These are phyloP conservation scores for Guadua angustifolia DNA, from an alignment of 176 grass and related monocot species.

Conservation along the genomic window DNA sequence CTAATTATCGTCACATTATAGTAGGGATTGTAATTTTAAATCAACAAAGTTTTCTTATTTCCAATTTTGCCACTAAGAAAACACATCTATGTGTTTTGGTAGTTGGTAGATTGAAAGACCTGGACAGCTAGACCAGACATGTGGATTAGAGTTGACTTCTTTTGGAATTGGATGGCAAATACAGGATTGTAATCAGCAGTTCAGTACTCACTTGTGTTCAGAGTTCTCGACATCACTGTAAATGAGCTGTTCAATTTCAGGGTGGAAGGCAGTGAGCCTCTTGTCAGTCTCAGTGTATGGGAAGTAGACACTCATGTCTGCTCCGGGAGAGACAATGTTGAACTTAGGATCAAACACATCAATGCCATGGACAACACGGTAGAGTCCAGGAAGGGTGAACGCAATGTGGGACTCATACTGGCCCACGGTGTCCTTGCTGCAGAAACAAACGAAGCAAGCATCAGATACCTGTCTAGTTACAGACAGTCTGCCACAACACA, in stretches of 20 bases:
- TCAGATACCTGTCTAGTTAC: conserved; percentile 33
- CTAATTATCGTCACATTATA: not conserved
- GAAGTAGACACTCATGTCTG: conserved; percentile 91
- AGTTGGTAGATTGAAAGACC: not conserved
- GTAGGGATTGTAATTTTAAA: not conserved
- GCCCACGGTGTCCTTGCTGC: conserved; percentile 90
- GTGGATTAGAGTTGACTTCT: not conserved
- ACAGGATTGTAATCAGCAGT: not conserved
- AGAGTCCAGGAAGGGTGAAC: conserved; percentile 91
- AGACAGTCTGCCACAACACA: not conserved
- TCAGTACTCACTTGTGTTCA: conserved; percentile 79
- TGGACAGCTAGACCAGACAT: not conserved
- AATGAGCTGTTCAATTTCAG: conserved; percentile 93
- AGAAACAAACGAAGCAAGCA: conserved; percentile 36
- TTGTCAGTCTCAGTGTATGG: conserved; percentile 80
- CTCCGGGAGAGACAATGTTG: conserved; percentile 98
- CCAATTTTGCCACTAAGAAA: not conserved
- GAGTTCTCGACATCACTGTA: conserved; percentile 77
- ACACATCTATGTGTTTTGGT: not conserved
- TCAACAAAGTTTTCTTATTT: not conserved
- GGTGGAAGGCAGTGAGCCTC: conserved; percentile 79
- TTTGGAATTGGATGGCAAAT: not conserved
- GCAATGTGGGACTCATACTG: conserved; percentile 94
- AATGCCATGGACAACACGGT: conserved; percentile 96
- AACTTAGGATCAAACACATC: conserved; percentile 98